phyloP scores from a whole-genome alignment of 2,329 filamentous ascomycete genomes.

The Thelonectria rubi region DNA sequence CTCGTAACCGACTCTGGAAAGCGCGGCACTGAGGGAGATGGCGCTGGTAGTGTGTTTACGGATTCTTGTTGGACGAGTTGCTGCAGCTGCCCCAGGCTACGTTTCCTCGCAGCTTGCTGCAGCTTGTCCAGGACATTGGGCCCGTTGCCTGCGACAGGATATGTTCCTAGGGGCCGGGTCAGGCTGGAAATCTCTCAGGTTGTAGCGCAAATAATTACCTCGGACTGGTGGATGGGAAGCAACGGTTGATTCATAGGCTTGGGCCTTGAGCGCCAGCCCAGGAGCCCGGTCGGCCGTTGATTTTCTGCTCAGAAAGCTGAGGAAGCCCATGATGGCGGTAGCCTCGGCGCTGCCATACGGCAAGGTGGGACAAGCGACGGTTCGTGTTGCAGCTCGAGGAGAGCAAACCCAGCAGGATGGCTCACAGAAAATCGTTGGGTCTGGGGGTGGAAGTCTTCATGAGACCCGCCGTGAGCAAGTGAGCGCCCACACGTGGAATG shows the following conservation, averaged over 20 bases:
- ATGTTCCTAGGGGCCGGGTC: slow-evolving; percentile 34
- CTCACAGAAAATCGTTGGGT: slow-evolving; percentile 12
- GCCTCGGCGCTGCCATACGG: slow-evolving; percentile 33
- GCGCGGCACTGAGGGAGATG: slow-evolving; percentile 32
- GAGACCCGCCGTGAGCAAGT: slow-evolving; percentile 33
- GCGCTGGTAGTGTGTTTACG: slow-evolving; percentile 19
- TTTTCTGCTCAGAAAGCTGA: slow-evolving; percentile 39
- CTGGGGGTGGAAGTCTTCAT: slow-evolving; percentile 22
- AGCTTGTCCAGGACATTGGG: slow-evolving; percentile 40
- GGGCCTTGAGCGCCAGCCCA: slow-evolving; percentile 29
- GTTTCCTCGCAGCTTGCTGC: slow-evolving; percentile 40
- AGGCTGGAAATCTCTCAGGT: slow-evolving; percentile 12
- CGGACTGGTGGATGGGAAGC: slow-evolving; percentile 38
- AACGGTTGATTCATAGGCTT: slow-evolving; percentile 40
- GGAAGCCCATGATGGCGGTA: slow-evolving; percentile 40
- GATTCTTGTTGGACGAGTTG: slow-evolving; percentile 20
- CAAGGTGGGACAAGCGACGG: slow-evolving; percentile 6
- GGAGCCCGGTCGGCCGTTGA: slow-evolving; percentile 20
- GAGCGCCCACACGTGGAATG: slow-evolving; percentile 21
- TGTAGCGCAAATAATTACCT: slow-evolving; percentile 27
- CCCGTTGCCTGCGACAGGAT: slow-evolving; percentile 41
- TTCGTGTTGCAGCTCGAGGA: not conserved
- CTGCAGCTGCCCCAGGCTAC: slow-evolving; percentile 37
- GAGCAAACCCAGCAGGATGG: slow-evolving; percentile 8
- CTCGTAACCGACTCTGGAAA: slow-evolving; percentile 25